A percentile compares a stretch with the other conserved stretches of the same genome.
These are phyloP conservation scores for Alternaria ventricosa DNA, from an alignment of 2,329 filamentous ascomycete genomes.

Conservation along the genomic window DNA sequence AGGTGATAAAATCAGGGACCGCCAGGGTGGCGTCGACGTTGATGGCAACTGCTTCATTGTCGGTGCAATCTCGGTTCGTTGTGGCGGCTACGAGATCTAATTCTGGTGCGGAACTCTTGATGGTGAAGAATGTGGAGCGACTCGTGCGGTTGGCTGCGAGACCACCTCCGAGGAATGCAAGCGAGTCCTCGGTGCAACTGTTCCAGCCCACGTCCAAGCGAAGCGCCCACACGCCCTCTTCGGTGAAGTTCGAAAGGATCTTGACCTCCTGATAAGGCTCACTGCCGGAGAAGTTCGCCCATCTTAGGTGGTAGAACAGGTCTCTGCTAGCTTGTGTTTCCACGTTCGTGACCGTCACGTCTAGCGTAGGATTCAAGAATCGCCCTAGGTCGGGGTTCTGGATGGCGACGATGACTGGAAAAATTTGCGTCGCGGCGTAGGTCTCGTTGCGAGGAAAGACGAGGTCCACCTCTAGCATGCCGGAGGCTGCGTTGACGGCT, in stretches of 20 bases:
- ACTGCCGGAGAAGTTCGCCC: not conserved
- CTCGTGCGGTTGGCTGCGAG: too few species aligned
- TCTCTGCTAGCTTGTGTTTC: not conserved
- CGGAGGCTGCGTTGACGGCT: too few species aligned
- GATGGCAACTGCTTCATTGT: not conserved
- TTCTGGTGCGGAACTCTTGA: too few species aligned
- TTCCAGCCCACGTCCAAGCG: too few species aligned
- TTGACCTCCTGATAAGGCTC: not conserved
- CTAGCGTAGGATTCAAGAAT: not conserved
- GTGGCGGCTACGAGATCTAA: not conserved
- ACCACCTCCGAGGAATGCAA: too few species aligned
- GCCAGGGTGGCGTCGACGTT: not conserved
- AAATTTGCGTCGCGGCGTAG: too few species aligned
- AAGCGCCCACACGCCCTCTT: too few species aligned
- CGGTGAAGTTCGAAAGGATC: not conserved
- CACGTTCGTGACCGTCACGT: not conserved
- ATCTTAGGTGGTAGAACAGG: not conserved
- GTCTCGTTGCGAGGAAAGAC: too few species aligned
- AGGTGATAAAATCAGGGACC: not conserved
- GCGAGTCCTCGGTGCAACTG: too few species aligned
- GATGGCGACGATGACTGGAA: too few species aligned
- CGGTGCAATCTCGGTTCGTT: not conserved
- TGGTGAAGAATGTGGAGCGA: too few species aligned
- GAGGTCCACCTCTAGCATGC: too few species aligned
- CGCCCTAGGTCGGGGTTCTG: not conserved